These are phyloP conservation scores for Pythium dissotocum DNA, from an alignment of 352 stramenopile genomes.

Conservation along the genomic window DNA sequence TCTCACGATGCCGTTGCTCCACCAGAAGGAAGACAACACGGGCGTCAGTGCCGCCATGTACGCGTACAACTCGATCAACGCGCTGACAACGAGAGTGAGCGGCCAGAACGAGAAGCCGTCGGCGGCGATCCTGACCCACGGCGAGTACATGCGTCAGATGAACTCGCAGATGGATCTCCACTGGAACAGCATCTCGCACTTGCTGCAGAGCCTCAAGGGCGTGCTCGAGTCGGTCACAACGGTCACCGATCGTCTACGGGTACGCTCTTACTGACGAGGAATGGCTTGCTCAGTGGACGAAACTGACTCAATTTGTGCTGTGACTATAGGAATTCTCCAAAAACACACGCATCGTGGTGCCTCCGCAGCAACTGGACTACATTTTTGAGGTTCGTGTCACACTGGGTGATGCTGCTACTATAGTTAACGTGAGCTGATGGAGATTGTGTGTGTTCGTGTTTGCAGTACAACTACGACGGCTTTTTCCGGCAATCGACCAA, in stretches of 20 bases:
- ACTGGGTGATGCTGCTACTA: background rate
- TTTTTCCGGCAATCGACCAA: slow-evolving; percentile 82
- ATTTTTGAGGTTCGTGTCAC: slow-evolving; percentile 79
- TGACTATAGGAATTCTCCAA: slow-evolving; percentile 63
- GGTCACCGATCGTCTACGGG: slow-evolving; percentile 63
- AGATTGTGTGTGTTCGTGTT: slow-evolving; percentile 12
- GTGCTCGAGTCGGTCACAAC: slow-evolving; percentile 63
- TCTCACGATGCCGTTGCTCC: slow-evolving; percentile 67
- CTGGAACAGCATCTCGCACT: slow-evolving; percentile 84
- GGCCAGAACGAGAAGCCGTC: slow-evolving; percentile 50
- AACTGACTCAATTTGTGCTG: background rate
- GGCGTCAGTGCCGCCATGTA: slow-evolving; percentile 66
- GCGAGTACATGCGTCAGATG: slow-evolving; percentile 89
- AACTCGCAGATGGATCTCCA: slow-evolving; percentile 83
- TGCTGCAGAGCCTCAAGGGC: slow-evolving; percentile 79
- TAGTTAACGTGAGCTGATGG: background rate
- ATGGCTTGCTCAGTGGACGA: too few species aligned
- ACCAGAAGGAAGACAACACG: slow-evolving; percentile 70
- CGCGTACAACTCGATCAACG: slow-evolving; percentile 84
- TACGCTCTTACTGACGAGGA: slow-evolving; percentile 30
- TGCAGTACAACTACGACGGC: slow-evolving; percentile 82
- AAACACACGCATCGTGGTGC: slow-evolving; percentile 65
- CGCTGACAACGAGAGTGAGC: slow-evolving; percentile 70
- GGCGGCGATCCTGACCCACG: slow-evolving; percentile 74
- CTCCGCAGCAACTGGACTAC: slow-evolving; percentile 81